Percentiles rank a stretch among this genome's conserved stretches.
Conservation (phyloP, 2,329 filamentous ascomycete genomes). For the Elsinoe fawcettii region DNA sequence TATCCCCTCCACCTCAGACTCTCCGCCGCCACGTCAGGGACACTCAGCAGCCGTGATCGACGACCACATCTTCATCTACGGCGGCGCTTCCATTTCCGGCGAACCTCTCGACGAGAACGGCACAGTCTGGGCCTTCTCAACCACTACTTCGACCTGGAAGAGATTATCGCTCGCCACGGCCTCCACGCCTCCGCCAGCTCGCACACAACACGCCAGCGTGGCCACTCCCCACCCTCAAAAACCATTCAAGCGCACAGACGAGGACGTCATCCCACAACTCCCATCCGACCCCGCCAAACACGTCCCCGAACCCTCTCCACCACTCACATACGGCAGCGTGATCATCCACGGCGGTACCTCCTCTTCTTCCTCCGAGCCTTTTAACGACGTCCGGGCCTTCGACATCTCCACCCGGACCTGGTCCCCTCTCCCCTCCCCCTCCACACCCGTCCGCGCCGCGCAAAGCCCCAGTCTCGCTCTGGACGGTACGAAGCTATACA, state of each 20-base stretch:
- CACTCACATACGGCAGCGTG: slow-evolving; percentile 42
- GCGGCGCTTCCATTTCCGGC: slow-evolving; percentile 26
- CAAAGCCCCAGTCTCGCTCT: slow-evolving; percentile 37
- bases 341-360: slow-evolving; percentile 44
- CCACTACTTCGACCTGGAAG: slow-evolving; percentile 34
- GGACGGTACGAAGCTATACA: slow-evolving; percentile 35
- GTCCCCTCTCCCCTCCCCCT: slow-evolving; percentile 40
- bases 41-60: slow-evolving; percentile 38
- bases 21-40: slow-evolving; percentile 35
- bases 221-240: slow-evolving; percentile 35
- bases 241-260: slow-evolving; percentile 24
- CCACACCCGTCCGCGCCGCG: slow-evolving; percentile 31
- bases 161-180: slow-evolving; percentile 30
- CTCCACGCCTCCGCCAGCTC: slow-evolving; percentile 22
- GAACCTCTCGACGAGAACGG: slow-evolving; percentile 28
- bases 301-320: slow-evolving; percentile 35
- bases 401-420: slow-evolving; percentile 43
- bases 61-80: slow-evolving; percentile 39
- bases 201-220: slow-evolving; percentile 32
- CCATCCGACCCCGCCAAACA: slow-evolving; percentile 35
- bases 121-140: slow-evolving; percentile 40
- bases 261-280: slow-evolving; percentile 29
- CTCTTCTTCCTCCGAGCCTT: background rate
- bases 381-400: slow-evolving; percentile 46
- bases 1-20: slow-evolving; percentile 29